These are phyloP conservation scores for Talaromyces sp. DNA, from an alignment of 2,329 filamentous ascomycete genomes.

Conservation along the genomic window DNA sequence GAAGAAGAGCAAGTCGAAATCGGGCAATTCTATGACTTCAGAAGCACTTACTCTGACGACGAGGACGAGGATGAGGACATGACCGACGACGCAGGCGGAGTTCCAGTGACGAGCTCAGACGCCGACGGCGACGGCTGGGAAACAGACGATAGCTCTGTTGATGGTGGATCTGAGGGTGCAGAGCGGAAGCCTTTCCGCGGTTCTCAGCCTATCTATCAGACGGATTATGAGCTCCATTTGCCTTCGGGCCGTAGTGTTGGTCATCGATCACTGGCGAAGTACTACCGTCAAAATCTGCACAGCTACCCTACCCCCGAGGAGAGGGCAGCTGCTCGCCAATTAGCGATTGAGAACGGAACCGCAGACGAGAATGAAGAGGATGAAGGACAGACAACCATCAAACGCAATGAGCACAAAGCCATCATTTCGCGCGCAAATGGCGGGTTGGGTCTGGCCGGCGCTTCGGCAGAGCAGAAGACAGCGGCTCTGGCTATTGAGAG, in stretches of 20 bases:
- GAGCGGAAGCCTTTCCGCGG: conserved; percentile 71
- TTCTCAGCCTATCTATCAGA: conserved; percentile 74
- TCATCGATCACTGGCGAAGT: conserved; percentile 80
- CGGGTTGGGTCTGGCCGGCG: conserved; percentile 72
- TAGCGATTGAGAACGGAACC: conserved; percentile 54
- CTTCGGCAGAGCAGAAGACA: conserved; percentile 70
- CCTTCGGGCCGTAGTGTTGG: conserved; percentile 86
- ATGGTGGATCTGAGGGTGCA: conserved; percentile 63
- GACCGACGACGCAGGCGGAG: conserved; percentile 62
- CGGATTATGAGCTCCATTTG: conserved; percentile 90
- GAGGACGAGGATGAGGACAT: conserved; percentile 57
- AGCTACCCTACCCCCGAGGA: conserved; percentile 78
- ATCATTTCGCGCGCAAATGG: conserved; percentile 67
- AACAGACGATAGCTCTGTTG: conserved; percentile 86
- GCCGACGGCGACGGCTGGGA: conserved; percentile 83
- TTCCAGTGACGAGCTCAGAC: conserved; percentile 38
- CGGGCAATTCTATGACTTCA: conserved; percentile 96
- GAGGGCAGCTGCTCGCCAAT: conserved; percentile 61
- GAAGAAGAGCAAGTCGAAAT: conserved; percentile 91
- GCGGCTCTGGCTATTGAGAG: conserved; percentile 65
- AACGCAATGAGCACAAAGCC: conserved; percentile 48
- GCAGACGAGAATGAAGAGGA: conserved; percentile 31
- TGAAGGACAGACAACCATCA: conserved; percentile 47
- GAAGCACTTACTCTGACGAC: conserved; percentile 86
- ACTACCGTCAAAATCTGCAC: conserved; percentile 89